A percentile compares a stretch with the other conserved stretches of the same genome.
Evolutionary conservation across 2,329 filamentous ascomycete species (phyloP).

Genomic region (Sporothrix dimorphospora): DNA sequence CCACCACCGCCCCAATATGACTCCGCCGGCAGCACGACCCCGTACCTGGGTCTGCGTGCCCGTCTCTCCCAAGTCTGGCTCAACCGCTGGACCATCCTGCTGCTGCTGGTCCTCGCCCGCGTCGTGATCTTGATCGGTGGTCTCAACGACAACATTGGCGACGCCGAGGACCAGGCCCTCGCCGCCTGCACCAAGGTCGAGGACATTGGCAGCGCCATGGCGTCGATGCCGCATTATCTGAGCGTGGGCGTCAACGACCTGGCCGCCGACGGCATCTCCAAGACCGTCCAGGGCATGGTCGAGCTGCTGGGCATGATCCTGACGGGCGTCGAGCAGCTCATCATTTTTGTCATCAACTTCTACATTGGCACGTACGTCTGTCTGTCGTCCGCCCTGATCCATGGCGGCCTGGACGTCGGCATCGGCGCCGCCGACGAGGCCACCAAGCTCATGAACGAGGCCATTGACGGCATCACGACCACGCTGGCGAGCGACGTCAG

Average conservation of each 20-base stretch:
- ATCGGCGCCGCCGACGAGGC: conserved; percentile 46
- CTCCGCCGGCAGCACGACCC: conserved; percentile 74
- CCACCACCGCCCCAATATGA: conserved; percentile 40
- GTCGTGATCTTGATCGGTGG: conserved; percentile 74
- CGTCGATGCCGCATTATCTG: conserved; percentile 97
- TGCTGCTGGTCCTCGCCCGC: conserved; percentile 81
- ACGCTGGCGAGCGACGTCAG: conserved; percentile 58
- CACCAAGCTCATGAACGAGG: conserved; percentile 56
- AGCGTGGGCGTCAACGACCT: conserved; percentile 85
- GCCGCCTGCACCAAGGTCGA: conserved; percentile 91
- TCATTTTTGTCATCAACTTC: conserved; percentile 91
- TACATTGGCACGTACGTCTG: conserved; percentile 89
- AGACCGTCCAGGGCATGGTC: conserved; percentile 78
- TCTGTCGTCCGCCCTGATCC: conserved; percentile 80
- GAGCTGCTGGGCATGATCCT: conserved; percentile 76
- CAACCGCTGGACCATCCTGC: conserved; percentile 92
- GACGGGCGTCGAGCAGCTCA: conserved; percentile 81
- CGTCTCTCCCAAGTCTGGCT: conserved; percentile 96
- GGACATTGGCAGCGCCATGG: conserved; percentile 90
- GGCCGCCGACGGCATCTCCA: conserved; percentile 77
- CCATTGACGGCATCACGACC: conserved; percentile 55
- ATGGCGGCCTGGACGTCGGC: conserved; percentile 74
- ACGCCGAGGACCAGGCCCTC: conserved; percentile 79
- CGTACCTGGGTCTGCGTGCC: conserved; percentile 87
- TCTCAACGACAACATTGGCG: conserved; percentile 73